Base-by-base conservation (phyloP, 768 basidiomycete genomes). In the Lactifluus pinguis region DNA sequence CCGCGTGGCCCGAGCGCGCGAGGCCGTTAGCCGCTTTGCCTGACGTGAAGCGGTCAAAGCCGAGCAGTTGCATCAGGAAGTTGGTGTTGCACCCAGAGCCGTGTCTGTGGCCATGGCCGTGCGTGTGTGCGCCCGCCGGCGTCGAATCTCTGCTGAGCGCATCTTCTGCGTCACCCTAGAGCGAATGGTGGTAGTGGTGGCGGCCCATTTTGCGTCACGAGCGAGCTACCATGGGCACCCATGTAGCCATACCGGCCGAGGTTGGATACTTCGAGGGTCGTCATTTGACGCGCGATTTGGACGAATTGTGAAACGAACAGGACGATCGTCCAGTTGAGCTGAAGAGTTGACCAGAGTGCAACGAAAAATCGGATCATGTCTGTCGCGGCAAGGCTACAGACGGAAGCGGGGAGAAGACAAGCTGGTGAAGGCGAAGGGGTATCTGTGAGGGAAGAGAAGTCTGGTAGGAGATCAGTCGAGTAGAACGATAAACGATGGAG, bases 231-330 rank as follows among this genome's bases (percentile, higher is more conserved):
- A 44, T 90, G 84, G 0, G 95, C 95, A 41, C 97, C 95, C 92
- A 99, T 95, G 76, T 86, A 98, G 13, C 97, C 95, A 69, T 86
- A 98, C 49, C 95, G 83, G 3, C 95, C 93, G 2, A 98, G 83
- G 69, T 99, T 99, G 61, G 86, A 87, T 3, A 98, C 92, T 70
- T 99, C 95, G 57, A 95, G 80, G 0, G 95, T 98, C 1, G 95
- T 99, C 82, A 98, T 92, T 69, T 98, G 95, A 29, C 87, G 83
- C 2, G 87, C 83, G 57, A 98, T 84, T 73, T 99, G 95, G 90
- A 91, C 95, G 52, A 86, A 77, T 68, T 99, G 95, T 4, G 85
- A 84, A 49, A 80, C 82, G 49, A 97, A 85, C 34, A 98, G 85
- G 57, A 98, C 80, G 52, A 82, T 73, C 1, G 97, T 98, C 97